Evolutionary conservation across 805 yeast genomes (phyloP), one percentile per base, ranked within the genome.

Genomic region (Hanseniaspora taiwanica): DNA sequence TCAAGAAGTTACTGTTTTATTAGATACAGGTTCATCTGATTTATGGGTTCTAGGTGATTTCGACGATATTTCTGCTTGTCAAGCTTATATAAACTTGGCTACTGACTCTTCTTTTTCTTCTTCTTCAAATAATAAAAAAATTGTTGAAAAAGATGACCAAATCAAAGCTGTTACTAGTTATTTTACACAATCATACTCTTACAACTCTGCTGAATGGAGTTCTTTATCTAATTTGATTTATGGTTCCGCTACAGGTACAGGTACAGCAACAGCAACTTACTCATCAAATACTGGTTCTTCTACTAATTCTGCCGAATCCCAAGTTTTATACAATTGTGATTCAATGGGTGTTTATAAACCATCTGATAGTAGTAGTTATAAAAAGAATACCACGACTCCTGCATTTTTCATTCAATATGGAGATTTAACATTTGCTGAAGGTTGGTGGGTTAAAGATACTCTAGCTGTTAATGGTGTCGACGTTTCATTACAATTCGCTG

Each of bases 11-110:
- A 59, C 58, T 12, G 72, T 76, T 6, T 54, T 74, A 23, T 52
- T 78, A 9, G 85, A 78, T 48, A 78, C 84, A 1, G 85, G 84
- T 1, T 76, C 82, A 0, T 66, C 79, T 0, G 85, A 78, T 52
- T 56, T 79, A 8, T 78, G 83, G 83, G 71, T 77, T 18, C 62
- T 70, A 44, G 60, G 65, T 71, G 42, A 33, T 9, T 32, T 21
- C 6, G 14, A 41, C 13, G 27, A 40, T 23, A 31, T 40, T 18
- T 16, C 37, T 21, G 43, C 43, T 12, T 40, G 43, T 40, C 40
- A 40, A 21, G 40, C 40, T 13, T 40, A 40, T 16, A 12, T 25
- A 8, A 7, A 25, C 10, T 4, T 25, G 13, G 35, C 29, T 8
- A n/a, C 21, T 5, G 9, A 25, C 5, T 13, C 10, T 25, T 25